Evolutionary conservation across 2,329 filamentous ascomycete genomes (phyloP), one percentile per base, ranked within the genome.

Genomic region (Venturia asperata): DNA sequence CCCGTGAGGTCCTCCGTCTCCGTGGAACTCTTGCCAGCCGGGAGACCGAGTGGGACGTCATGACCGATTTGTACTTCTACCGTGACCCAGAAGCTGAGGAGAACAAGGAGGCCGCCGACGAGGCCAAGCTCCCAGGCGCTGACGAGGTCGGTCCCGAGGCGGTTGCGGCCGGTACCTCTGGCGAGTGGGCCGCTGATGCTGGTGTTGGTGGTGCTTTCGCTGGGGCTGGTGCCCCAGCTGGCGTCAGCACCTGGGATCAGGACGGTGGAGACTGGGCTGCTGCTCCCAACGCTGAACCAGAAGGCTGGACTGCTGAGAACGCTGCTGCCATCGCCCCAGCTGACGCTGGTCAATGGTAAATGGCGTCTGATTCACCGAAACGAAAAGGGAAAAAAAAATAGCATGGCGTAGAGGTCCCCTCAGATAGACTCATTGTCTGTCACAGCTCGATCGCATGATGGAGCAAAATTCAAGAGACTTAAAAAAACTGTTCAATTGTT

Each of bases 1-100:
- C 94, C 80, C 94, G 94, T 86, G 94, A 99, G 87, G 93, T 99
- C 79, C 92, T 99, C 81, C 92, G 95, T 79, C 92, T 99, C 77
- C 92, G 94, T 75, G 94, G 95, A 74, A 97, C 92, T 77, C 91
- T 99, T 78, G 89, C 91, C 79, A 91, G 86, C 85, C 92, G 94
- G 79, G 94, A 99, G 83, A 88, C 89, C 69, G 90, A 96, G 80
- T 99, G 94, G 94, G 94, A 99, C 79, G 89, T 96, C 82, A 97
- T 99, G 88, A 91, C 95, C 76, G 94, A 99, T 88, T 84, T 99
- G 76, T 99, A 99, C 91, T 99, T 99, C 89, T 97, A 99, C 90
- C 94, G 95, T 80, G 95, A 99, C 83, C 94, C 95, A 74, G 94
- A 99, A 83, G 92, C 92, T 73, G 94, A 99, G 87, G 94, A 96